Base-by-base conservation (phyloP, 306 rosid species). In the Hylodesmum podocarpum region DNA sequence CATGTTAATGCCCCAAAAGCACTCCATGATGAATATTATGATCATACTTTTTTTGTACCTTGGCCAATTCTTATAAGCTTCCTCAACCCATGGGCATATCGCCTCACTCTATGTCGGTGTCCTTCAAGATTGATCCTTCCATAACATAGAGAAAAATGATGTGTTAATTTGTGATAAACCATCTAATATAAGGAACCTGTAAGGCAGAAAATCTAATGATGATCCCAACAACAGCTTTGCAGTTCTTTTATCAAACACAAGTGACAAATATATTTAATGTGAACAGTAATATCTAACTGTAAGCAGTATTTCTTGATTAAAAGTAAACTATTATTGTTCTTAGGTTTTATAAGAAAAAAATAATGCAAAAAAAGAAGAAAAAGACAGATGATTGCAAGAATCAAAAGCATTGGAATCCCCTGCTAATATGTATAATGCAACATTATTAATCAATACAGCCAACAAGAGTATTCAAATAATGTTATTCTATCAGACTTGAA, bases 51-150 rank as follows among this genome's bases (percentile, higher is more conserved):
- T 55, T 61, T 37, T 47, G 75, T 84, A 91, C 98, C 98, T 85
- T 92, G 92, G 77, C 98, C 98, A 78, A 95, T 95, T 88, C 83
- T 88, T 78, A 95, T 89, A 64, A 90, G 90, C 83, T 80, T 92
- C 85, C 58, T 90, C 82, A 95, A 84, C 19, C 89, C 98, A 86
- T 81, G 85, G 54, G 98, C 97, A 85, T 90, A 90, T 74, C 93
- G 87, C 85, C 97, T 95, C 76, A 92, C 95, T 89, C 96, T 89
- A 78, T 91, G 97, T 44, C 96, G 94, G 76, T 88, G 97, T 59
- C 93, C 96, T 54, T 90, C 91, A 41, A 95, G 95, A 88, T 95
- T 88, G 87, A 95, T 89, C 97, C 98, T 95, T 84, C 61, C 80
- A 84, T 73, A 78, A 43, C 49, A 88, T 65, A 77, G 80, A 74